Percentiles rank a stretch among this genome's conserved stretches.
Evolutionary conservation across 805 yeast genomes (phyloP).

Genomic region (Komagataella ulmi): DNA sequence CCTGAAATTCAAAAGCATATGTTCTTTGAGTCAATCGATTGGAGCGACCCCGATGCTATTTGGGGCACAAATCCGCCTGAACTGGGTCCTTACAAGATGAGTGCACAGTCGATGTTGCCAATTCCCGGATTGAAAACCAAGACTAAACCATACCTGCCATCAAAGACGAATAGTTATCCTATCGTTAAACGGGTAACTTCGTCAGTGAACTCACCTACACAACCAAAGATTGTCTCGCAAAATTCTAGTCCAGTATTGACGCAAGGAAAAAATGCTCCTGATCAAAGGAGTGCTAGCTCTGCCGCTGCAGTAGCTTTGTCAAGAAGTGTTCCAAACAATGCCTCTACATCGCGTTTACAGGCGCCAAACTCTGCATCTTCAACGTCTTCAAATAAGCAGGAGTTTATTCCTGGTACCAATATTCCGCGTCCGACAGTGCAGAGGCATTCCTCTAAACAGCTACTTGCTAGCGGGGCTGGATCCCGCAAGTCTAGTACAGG

Average conservation of each 20-base stretch:
- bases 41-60: conserved; percentile 35
- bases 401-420: neutral
- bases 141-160: conserved; percentile 6
- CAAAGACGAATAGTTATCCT: conserved; percentile 1
- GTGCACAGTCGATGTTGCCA: conserved; percentile 70
- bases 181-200: neutral
- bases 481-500: neutral
- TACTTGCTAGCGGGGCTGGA: neutral
- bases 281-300: neutral
- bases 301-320: conserved; percentile 17
- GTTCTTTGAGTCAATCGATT: conserved; percentile 45
- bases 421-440: conserved; percentile 1
- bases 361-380: neutral
- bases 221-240: conserved; percentile 1
- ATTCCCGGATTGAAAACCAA: conserved; percentile 35
- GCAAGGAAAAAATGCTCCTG: neutral
- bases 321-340: conserved; percentile 32
- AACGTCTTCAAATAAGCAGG: neutral
- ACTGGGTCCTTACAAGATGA: conserved; percentile 57
- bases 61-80: conserved; percentile 55
- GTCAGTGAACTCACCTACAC: conserved; percentile 2
- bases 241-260: neutral
- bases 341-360: conserved; percentile 9
- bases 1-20: conserved; percentile 46
- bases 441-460: neutral